Base-by-base conservation (phyloP, 106 monocot species). In the Amphibolis antarctica region DNA sequence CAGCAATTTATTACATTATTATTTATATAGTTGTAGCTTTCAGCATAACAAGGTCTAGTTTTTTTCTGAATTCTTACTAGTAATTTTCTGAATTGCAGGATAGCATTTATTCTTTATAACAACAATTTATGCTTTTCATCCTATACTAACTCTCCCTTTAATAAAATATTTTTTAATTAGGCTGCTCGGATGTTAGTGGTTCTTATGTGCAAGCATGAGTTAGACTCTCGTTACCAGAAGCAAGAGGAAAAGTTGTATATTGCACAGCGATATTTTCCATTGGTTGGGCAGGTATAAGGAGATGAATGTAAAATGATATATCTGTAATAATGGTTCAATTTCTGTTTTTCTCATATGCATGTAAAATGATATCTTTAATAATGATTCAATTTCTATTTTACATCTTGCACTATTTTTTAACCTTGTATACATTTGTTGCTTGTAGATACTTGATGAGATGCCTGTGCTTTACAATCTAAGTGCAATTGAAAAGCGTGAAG, bases 151-250 rank as follows among this genome's bases (percentile, higher is more conserved):
- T n/a, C n/a, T n/a, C n/a, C n/a, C n/a, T n/a, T n/a, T n/a, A n/a
- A n/a, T n/a, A n/a, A n/a, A n/a, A n/a, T n/a, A n/a, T n/a, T n/a
- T n/a, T n/a, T n/a, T n/a, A n/a, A n/a, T 45, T 72, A 98, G 98
- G 98, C 98, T 65, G 87, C 98, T 77, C 86, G 98, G 12, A 98
- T 98, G 53, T 71, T 91, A 72, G 98, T 98, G 51, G 74, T 85
- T 60, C 84, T 98, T 17, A 83, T 88, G 87, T 98, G 98, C 83
- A 98, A 98, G 76, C 98, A 98, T 75, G 98, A 91, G 56, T 98
- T 98, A 75, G 98, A 98, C 69, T 73, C 76, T 42, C 90, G 98
- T 22, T 98, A 98, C 69, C 98, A 98, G 72, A 98, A 91, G 71
- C 71, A 69, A 42, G 98, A 98, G 62, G 98, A 98, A 63, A 98